A percentile compares a stretch with the other conserved stretches of the same genome.
These are phyloP conservation scores for Solanum aculeatissimum DNA, from an alignment of 305 asterid species.

Conservation along the genomic window DNA sequence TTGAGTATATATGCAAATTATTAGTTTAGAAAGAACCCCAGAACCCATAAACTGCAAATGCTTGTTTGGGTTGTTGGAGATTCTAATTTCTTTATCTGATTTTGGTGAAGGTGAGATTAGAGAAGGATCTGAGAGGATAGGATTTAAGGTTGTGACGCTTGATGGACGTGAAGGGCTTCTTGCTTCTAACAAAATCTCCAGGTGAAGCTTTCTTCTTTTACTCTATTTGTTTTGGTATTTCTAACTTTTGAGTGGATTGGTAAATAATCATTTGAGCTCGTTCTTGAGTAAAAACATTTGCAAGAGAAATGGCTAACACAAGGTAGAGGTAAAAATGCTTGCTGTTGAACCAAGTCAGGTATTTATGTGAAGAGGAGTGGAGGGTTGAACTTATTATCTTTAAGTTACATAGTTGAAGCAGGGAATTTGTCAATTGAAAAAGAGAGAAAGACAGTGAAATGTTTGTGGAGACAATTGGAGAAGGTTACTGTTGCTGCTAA, in stretches of 20 bases:
- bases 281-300: neutral
- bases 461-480: neutral
- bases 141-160: conserved; percentile 73
- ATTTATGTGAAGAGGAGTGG: neutral
- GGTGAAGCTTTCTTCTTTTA: conserved; percentile 18
- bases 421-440: neutral
- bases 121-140: conserved; percentile 62
- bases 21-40: neutral
- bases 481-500: neutral
- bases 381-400: neutral
- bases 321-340: neutral
- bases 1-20: neutral
- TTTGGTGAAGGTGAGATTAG: conserved; percentile 52
- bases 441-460: neutral
- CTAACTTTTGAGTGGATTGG: neutral
- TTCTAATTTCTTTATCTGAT: neutral
- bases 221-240: neutral
- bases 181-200: conserved; percentile 43
- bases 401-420: neutral
- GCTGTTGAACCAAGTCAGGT: neutral
- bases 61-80: neutral
- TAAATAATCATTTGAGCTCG: neutral
- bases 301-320: neutral
- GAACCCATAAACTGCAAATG: neutral
- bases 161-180: conserved; percentile 70